Evolutionary conservation across 208 protist genomes (phyloP).

Genomic region (Acanthamoeba culbertsoni): DNA sequence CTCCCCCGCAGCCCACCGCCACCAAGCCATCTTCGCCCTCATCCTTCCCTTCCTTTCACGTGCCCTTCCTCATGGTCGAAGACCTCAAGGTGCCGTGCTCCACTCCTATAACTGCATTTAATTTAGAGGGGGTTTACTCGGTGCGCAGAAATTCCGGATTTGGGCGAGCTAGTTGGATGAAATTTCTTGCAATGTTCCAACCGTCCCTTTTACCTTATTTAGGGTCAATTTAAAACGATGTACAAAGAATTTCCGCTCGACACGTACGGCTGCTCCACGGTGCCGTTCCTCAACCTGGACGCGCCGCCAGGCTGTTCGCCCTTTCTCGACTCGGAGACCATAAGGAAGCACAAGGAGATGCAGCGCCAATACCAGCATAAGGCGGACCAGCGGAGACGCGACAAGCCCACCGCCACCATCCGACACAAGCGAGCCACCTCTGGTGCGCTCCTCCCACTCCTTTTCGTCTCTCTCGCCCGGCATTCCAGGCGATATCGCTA

Average conservation of each 20-base stretch:
- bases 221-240: conserved; percentile 26
- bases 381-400: not conserved
- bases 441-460: not conserved
- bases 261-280: not conserved
- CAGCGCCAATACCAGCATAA: conserved; percentile 18
- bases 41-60: not conserved
- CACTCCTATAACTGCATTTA: not conserved
- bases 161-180: too few species aligned
- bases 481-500: too few species aligned
- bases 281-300: conserved; percentile 23
- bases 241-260: conserved; percentile 31
- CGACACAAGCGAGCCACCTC: not conserved
- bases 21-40: conserved; percentile 14
- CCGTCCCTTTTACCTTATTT: too few species aligned
- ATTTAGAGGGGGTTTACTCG: not conserved
- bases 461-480: not conserved
- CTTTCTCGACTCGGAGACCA: not conserved
- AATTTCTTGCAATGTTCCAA: too few species aligned
- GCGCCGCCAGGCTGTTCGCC: conserved; percentile 4
- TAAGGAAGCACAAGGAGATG: conserved; percentile 30
- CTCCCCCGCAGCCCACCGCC: not conserved
- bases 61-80: conserved; percentile 46
- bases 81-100: not conserved
- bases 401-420: not conserved
- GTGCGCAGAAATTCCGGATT: not conserved